Evolutionary conservation across 2,329 filamentous ascomycete genomes (phyloP).

Genomic region (Alternaria longipes): DNA sequence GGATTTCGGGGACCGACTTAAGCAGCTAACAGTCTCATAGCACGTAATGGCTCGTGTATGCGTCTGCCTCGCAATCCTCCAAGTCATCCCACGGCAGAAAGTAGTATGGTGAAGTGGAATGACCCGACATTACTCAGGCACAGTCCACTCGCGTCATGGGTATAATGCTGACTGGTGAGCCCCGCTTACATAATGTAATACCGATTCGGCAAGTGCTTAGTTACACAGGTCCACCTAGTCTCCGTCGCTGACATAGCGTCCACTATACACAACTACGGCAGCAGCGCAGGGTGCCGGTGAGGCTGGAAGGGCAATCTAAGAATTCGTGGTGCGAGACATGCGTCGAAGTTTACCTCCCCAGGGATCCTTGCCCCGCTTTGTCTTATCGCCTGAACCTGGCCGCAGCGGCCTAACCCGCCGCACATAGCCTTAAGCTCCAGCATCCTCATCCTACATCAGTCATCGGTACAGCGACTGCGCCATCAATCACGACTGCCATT

Average conservation of each 20-base stretch:
- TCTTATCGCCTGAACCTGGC: not conserved
- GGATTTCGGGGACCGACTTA: constrained; percentile 9
- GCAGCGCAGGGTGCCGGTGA: not conserved
- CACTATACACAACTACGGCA: not conserved
- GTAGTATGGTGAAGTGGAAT: not conserved
- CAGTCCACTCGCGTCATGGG: not conserved
- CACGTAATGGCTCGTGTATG: constrained; percentile 2
- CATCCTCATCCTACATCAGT: not conserved
- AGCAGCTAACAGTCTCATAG: constrained; percentile 4
- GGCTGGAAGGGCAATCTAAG: not conserved
- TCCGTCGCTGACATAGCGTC: not conserved
- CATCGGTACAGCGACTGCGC: not conserved
- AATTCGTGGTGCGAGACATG: not conserved
- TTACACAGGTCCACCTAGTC: not conserved
- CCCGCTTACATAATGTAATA: not conserved
- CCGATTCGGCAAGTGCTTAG: constrained; percentile 1
- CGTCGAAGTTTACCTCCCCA: not conserved
- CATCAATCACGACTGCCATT: not conserved
- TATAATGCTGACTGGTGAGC: constrained; percentile 5
- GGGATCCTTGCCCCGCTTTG: not conserved
- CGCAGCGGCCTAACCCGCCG: not conserved
- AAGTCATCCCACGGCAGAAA: not conserved
- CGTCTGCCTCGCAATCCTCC: not conserved
- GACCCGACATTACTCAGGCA: not conserved
- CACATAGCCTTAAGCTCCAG: not conserved